Base-by-base conservation (phyloP, 306 rosid species). In the Castanea mollissima region DNA sequence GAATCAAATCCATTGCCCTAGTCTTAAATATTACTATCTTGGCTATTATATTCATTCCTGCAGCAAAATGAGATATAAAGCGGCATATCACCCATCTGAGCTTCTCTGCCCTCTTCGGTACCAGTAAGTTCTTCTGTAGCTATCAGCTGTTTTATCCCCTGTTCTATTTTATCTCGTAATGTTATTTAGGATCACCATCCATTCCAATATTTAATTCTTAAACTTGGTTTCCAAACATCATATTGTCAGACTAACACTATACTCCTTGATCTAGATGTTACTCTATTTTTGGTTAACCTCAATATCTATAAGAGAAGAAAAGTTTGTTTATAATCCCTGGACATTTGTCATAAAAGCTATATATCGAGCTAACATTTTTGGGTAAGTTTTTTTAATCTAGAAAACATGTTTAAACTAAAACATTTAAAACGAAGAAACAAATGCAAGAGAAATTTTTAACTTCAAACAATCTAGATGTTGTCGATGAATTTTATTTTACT, bases 11-110 rank as follows among this genome's bases (percentile, higher is more conserved):
- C 59, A 80, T 81, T 96, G 98, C 76, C 86, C 93, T 49, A 90
- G 89, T 80, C 93, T 96, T 77, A 94, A 91, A 79, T 93, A 88
- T 82, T 93, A 93, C 81, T 93, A 90, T 88, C 99, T 96, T 73
- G 99, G 99, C 79, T 96, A 91, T 82, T 96, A 93, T 76, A 93
- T 96, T 81, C 99, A 96, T 86, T 89, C 97, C 71, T 91, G 97
- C 79, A 85, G 58, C 81, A 96, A 96, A 92, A 96, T 96, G 99
- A 96, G 93, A 82, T 96, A 96, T 74, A 96, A 96, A 86, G 98
- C 99, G 76, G 85, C 94, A 32, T 96, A 91, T 89, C 57, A 71
- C 76, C 99, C 99, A 0, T 93, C 98, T 5, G 94, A 91, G 86
- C 96, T 96, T 73, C 88, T 96, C 73, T 96, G 98, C 63, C 99